Evolutionary conservation across 495 filamentous ascomycete species (phyloP).

Genomic region (Lasiosphaeriaceae sp.): DNA sequence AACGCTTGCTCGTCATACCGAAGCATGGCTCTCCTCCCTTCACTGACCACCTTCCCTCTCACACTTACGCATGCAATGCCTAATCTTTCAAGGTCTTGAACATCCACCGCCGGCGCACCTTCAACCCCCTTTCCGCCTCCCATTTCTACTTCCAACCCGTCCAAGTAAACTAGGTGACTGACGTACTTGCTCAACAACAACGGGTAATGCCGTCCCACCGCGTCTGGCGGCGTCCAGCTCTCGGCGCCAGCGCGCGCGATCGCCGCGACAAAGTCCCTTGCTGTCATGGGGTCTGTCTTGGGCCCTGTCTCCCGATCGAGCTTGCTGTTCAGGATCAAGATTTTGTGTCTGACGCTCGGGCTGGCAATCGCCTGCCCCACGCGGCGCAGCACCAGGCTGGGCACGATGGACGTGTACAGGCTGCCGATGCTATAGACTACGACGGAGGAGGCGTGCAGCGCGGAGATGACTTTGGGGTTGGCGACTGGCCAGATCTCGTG

Average conservation of each 20-base stretch:
- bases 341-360: slow-evolving; percentile 58
- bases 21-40: slow-evolving; percentile 42
- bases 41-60: slow-evolving; percentile 59
- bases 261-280: slow-evolving; percentile 73
- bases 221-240: slow-evolving; percentile 40
- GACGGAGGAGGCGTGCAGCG: slow-evolving; percentile 56
- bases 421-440: slow-evolving; percentile 89
- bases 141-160: slow-evolving; percentile 58
- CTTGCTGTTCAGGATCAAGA: slow-evolving; percentile 79
- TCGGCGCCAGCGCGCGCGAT: slow-evolving; percentile 62
- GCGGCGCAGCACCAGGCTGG: slow-evolving; percentile 63
- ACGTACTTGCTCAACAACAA: slow-evolving; percentile 55
- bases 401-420: slow-evolving; percentile 77
- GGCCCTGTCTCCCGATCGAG: slow-evolving; percentile 84
- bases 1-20: slow-evolving; percentile 76
- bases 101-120: slow-evolving; percentile 61
- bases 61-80: slow-evolving; percentile 75
- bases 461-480: slow-evolving; percentile 72
- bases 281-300: slow-evolving; percentile 54
- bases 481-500: slow-evolving; percentile 77
- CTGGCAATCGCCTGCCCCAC: slow-evolving; percentile 54
- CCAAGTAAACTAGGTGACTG: slow-evolving; percentile 79
- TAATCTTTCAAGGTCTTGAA: slow-evolving; percentile 53
- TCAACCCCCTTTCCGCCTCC: neutral
- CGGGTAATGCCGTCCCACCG: slow-evolving; percentile 25